Base-by-base conservation (phyloP, 352 stramenopile genomes). In the Bremia lactucae region DNA sequence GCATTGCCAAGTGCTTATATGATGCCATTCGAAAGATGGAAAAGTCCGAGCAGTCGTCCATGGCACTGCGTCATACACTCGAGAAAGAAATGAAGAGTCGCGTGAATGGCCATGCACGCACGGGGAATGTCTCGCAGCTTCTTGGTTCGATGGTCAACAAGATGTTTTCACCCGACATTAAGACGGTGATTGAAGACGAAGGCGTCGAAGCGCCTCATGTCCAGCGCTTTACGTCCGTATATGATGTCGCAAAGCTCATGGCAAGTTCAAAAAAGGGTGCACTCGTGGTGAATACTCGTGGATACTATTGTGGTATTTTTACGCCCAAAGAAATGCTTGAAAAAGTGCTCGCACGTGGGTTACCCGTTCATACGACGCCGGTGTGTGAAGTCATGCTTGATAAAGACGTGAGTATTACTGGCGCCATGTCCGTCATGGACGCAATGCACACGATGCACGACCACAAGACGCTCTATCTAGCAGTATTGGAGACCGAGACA, bases 1-100 rank as follows among this genome's bases (percentile, higher is more conserved):
- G 98, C 67, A 98, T 99, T 65, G 94, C 90, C 8, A 98, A 98
- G 61, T 99, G 96, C 50, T 49, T 99, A 46, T 98, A 98, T 70
- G 95, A 98, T 68, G 95, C 95, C 2, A 98, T 98, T 42, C 74
- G 72, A 4, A 98, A 97, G 53, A 94, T 99, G 55, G 95, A 98
- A 55, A 90, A 91, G 49, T 78, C 74, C n/a, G 75, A 88, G 43
- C 53, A 80, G 31, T 87, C 74, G n/a, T 85, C 76, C 6, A 55
- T 65, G 6, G 64, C 72, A n/a, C 53, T 90, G 21, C 74, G 76
- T 11, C 68, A 90, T 23, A 86, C 70, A 6, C 51, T 90, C 11
- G 75, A 87, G 55, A 84, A 85, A 39, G 73, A 89, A 40, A 73
- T 85, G 52, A 83, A 72, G 38, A 69, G 38, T 14, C 68, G 68